phyloP scores from a whole-genome alignment of 164 flowering plant species.

The Amborella trichopoda region DNA sequence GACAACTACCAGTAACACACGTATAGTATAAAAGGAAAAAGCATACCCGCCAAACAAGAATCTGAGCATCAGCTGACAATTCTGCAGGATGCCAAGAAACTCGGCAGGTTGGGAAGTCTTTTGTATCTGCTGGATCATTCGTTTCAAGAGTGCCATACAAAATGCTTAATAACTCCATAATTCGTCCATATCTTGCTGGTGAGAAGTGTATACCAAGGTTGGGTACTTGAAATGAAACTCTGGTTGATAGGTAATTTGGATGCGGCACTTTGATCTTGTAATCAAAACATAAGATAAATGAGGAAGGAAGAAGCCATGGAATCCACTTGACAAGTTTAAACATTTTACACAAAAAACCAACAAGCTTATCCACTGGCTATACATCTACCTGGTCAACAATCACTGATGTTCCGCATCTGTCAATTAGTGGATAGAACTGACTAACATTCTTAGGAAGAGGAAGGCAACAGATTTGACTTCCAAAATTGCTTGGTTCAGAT shows the following conservation, averaged over 20 bases:
- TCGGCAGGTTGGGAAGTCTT: conserved; percentile 23
- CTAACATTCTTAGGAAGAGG: conserved; percentile 23
- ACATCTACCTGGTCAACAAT: conserved; percentile 83
- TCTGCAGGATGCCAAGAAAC: conserved; percentile 71
- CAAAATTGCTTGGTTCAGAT: conserved; percentile 15
- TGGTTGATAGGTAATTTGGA: conserved; percentile 80
- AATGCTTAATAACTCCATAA: conserved; percentile 60
- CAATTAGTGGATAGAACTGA: conserved; percentile 53
- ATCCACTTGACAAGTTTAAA: no score
- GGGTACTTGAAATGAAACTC: conserved; percentile 88
- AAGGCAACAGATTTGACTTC: conserved; percentile 14
- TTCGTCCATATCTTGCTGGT: conserved; percentile 59
- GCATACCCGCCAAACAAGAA: conserved; percentile 90
- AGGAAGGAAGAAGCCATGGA: no score
- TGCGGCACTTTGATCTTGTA: conserved; percentile 78
- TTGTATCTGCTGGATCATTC: conserved; percentile 21
- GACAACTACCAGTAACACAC: no score
- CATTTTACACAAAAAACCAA: no score
- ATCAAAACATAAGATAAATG: no score
- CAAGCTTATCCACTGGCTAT: no score
- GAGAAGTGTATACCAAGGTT: conserved; percentile 87
- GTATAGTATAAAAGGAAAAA: neutral
- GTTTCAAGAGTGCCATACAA: conserved; percentile 36
- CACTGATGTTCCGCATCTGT: conserved; percentile 86
- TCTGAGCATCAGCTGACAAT: conserved; percentile 58